Percentiles rank a stretch among this genome's conserved stretches.
Conservation (phyloP, 1,284 basidiomycete species). For the Pseudozyma sp. region DNA sequence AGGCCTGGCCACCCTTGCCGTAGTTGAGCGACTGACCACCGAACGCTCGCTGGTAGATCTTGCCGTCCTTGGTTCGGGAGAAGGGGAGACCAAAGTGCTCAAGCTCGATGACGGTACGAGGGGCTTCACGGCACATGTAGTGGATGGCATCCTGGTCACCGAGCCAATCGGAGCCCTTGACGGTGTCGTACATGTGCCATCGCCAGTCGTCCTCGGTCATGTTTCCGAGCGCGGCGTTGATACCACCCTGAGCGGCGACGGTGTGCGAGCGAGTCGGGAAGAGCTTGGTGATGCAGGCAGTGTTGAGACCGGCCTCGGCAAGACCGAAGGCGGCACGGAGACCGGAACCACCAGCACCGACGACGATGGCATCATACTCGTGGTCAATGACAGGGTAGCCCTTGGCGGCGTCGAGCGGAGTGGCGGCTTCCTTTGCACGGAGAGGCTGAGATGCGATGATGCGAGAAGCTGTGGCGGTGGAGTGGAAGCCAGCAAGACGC, state of each 20-base stretch:
- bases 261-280: constrained; percentile 99
- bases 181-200: constrained; percentile 99
- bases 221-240: constrained; percentile 98
- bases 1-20: constrained; percentile 98
- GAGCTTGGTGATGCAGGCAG: constrained; percentile 91
- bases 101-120: constrained; percentile 90
- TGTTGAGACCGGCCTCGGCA: constrained; percentile 97
- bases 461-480: constrained; percentile 68
- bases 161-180: constrained; percentile 99
- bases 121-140: constrained; percentile 98
- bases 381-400: constrained; percentile 98
- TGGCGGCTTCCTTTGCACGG: constrained; percentile 82
- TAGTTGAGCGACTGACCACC: constrained; percentile 97
- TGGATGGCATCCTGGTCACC: constrained; percentile 99
- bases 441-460: constrained; percentile 82
- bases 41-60: constrained; percentile 99
- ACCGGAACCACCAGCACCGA: constrained; percentile 93
- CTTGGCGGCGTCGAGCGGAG: constrained; percentile 59
- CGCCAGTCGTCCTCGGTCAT: constrained; percentile 83
- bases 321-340: constrained; percentile 98
- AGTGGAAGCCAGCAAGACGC: constrained; percentile 59
- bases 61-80: constrained; percentile 97
- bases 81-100: constrained; percentile 99
- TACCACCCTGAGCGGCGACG: constrained; percentile 98
- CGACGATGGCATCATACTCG: constrained; percentile 70